Evolutionary conservation across 2,329 filamentous ascomycete genomes (phyloP), one percentile per base, ranked within the genome.

Genomic region (Trichoderma sp.): DNA sequence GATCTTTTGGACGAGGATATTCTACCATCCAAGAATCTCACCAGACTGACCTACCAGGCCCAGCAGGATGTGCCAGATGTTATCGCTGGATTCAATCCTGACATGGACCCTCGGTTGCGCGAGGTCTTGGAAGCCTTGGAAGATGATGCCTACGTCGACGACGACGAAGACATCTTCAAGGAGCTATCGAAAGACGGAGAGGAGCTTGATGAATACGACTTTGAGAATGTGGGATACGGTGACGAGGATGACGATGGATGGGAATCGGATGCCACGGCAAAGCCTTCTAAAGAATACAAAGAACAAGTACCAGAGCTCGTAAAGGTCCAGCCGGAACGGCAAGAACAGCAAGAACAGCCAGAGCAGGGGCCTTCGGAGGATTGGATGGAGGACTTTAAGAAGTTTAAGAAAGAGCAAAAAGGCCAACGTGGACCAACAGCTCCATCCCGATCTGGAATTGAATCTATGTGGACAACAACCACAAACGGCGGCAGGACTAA

Each of bases 61-160:
- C 93, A 97, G 80, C 95, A 99, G 79, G 88, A 97, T 74, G 83
- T 98, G 1, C 95, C 95, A 1, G 95, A 99, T 80, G 89, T 89
- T 8, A 92, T 99, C 74, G 90, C 92, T 3, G 95, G 95, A 0
- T 97, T 99, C 78, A 91, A 99, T 79, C 95, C 96, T 7, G 94
- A 98, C 76, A 98, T 99, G 95, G 96, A 99, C 75, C 94, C 94
- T 2, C 86, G 94, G 45, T 78, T 99, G 72, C 87, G 95, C 54
- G 95, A 99, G 78, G 93, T 94, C 5, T 81, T 99, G 27, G 94
- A 97, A 79, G 95, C 95, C 12, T 82, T 99, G 34, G 95, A 99
- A 58, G 95, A 99, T 75, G 95, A 99, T 27, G 94, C 91, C 2
- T 99, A 93, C 76, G 94, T 99, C 2, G 94, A 92, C 7, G 88